Evolutionary conservation across 2,329 filamentous ascomycete species (phyloP).

Genomic region (Claviceps sp.): DNA sequence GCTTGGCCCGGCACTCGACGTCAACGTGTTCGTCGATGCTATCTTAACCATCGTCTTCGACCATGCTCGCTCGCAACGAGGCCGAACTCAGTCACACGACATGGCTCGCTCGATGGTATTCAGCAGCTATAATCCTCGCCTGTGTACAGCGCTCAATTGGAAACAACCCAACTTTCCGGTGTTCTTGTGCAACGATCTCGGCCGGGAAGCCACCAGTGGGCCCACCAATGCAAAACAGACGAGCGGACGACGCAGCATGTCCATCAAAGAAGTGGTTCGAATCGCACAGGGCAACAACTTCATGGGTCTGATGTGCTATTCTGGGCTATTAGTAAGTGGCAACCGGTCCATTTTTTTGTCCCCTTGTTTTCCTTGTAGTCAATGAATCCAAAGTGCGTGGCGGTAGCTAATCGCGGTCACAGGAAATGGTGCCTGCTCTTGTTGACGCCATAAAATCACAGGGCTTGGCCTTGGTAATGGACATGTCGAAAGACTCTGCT

Average conservation of each 20-base stretch:
- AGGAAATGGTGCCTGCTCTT: conserved; percentile 88
- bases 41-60: conserved; percentile 81
- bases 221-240: conserved; percentile 25
- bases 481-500: conserved; percentile 53
- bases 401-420: background rate
- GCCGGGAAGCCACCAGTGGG: conserved; percentile 39
- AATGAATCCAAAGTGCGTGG: background rate
- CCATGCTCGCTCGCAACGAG: conserved; percentile 59
- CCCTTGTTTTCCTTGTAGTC: background rate
- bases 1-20: conserved; percentile 62
- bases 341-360: too few relatives aligned
- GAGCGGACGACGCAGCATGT: conserved; percentile 62
- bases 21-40: conserved; percentile 76
- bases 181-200: conserved; percentile 87
- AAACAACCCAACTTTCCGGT: conserved; percentile 98
- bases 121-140: conserved; percentile 77
- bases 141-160: conserved; percentile 95
- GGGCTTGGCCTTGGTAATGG: conserved; percentile 80
- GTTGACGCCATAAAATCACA: conserved; percentile 91
- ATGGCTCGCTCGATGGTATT: conserved; percentile 81
- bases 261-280: conserved; percentile 87
- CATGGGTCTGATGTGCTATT: conserved; percentile 91
- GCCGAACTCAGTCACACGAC: conserved; percentile 50
- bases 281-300: conserved; percentile 94
- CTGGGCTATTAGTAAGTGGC: conserved; percentile 61